Percentiles rank a stretch among this genome's conserved stretches.
These are phyloP conservation scores for Ordospora pajunii DNA, from an alignment of 371 early-diverging fungal species.

Conservation along the genomic window DNA sequence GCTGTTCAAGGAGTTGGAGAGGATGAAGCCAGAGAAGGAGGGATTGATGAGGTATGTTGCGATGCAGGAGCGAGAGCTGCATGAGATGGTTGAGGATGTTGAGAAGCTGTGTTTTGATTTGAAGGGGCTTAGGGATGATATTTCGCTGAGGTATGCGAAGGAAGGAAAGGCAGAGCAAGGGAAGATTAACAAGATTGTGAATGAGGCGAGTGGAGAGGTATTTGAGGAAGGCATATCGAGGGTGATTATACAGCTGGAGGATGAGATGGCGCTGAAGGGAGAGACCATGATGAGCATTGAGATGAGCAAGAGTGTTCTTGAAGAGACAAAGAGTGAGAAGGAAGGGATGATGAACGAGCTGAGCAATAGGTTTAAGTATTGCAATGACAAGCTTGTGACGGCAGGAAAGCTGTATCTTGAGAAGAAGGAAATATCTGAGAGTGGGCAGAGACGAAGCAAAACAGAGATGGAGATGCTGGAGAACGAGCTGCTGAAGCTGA, in stretches of 20 bases:
- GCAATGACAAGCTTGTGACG: constrained; percentile 33
- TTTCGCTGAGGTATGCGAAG: constrained; percentile 31
- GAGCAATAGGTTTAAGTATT: constrained; percentile 7
- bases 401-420: constrained; percentile 58
- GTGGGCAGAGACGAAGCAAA: constrained; percentile 47
- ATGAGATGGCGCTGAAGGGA: constrained; percentile 18
- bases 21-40: constrained; percentile 57
- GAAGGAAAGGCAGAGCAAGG: constrained; percentile 13
- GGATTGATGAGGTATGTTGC: constrained; percentile 2
- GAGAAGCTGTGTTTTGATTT: constrained; percentile 50
- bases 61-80: constrained; percentile 32
- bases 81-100: constrained; percentile 31
- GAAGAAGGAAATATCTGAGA: constrained; percentile 60
- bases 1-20: constrained; percentile 55
- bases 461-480: constrained; percentile 59
- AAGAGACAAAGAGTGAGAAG: constrained; percentile 38
- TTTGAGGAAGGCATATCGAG: background rate
- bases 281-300: constrained; percentile 21
- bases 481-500: constrained; percentile 58
- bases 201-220: constrained; percentile 6
- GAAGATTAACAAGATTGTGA: constrained; percentile 11
- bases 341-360: constrained; percentile 10
- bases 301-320: constrained; percentile 3
- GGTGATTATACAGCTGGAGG: constrained; percentile 26
- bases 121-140: constrained; percentile 30